These are phyloP conservation scores for Mucor piriformis DNA, from an alignment of 371 early-diverging fungal genomes.

Conservation along the genomic window DNA sequence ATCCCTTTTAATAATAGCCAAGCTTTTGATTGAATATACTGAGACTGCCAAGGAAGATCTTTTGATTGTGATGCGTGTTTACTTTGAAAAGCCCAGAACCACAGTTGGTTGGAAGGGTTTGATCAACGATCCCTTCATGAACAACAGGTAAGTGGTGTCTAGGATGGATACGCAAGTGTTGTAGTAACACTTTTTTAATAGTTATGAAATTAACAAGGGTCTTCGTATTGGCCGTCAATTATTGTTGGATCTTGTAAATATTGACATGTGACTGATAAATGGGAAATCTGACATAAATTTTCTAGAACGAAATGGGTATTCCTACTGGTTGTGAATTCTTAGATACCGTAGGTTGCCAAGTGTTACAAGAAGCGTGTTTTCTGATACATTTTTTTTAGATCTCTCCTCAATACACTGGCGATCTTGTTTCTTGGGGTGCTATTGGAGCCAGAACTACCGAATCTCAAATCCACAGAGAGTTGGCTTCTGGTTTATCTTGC, in stretches of 20 bases:
- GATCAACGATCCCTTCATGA: constrained; percentile 76
- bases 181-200: constrained; percentile 4
- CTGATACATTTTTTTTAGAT: constrained; percentile 23
- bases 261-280: neutral
- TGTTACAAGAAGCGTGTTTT: neutral
- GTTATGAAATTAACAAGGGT: constrained; percentile 91
- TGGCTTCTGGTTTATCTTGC: constrained; percentile 90
- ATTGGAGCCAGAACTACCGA: constrained; percentile 95
- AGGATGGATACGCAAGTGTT: too few relatives aligned
- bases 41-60: constrained; percentile 68
- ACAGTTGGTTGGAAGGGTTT: constrained; percentile 95
- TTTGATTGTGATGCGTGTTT: constrained; percentile 87
- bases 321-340: constrained; percentile 88
- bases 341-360: constrained; percentile 48
- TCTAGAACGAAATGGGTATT: constrained; percentile 79
- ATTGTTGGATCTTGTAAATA: constrained; percentile 56
- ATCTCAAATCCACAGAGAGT: constrained; percentile 87
- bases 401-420: constrained; percentile 84
- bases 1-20: constrained; percentile 22
- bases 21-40: constrained; percentile 59
- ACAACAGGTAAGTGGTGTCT: constrained; percentile 47
- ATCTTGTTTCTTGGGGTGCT: constrained; percentile 83
- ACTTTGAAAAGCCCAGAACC: constrained; percentile 95
- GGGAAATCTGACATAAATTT: neutral
- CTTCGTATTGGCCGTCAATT: constrained; percentile 85